phyloP scores from a whole-genome alignment of 306 rosid species.

The Chamaecrista fasciculata region DNA sequence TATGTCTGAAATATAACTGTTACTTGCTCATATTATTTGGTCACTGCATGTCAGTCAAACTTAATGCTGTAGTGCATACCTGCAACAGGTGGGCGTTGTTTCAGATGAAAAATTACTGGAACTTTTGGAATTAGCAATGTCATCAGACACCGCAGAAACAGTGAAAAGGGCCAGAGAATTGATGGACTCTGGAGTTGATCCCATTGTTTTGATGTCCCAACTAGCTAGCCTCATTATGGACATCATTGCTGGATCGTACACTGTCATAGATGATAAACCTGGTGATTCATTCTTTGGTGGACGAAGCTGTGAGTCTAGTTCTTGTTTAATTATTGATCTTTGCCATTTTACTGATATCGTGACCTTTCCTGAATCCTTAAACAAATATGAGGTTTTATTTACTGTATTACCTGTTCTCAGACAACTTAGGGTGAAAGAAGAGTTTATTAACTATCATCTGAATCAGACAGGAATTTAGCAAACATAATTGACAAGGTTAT shows the following conservation, averaged over 20 bases:
- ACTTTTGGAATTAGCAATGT: slow-evolving; percentile 97
- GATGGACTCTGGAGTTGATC: slow-evolving; percentile 98
- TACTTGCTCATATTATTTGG: not conserved
- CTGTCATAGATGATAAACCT: slow-evolving; percentile 53
- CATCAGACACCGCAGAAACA: slow-evolving; percentile 95
- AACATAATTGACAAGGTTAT: not conserved
- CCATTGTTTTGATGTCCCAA: slow-evolving; percentile 96
- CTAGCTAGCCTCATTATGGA: slow-evolving; percentile 97
- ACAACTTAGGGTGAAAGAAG: slow-evolving; percentile 19
- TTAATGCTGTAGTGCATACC: slow-evolving; percentile 30
- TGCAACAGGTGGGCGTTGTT: slow-evolving; percentile 89
- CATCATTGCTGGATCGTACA: slow-evolving; percentile 92
- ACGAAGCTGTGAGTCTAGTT: slow-evolving; percentile 67
- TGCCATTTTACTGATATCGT: slow-evolving; percentile 21
- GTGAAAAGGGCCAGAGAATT: slow-evolving; percentile 94
- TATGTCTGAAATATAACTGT: slow-evolving; percentile 6
- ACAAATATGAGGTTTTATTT: slow-evolving; percentile 1
- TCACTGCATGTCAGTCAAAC: slow-evolving; percentile 20
- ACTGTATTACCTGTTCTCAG: slow-evolving; percentile 20
- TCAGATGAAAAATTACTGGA: slow-evolving; percentile 92
- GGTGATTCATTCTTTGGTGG: slow-evolving; percentile 60
- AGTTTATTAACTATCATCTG: slow-evolving; percentile 22
- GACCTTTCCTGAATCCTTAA: not conserved
- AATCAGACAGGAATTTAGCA: slow-evolving; percentile 6
- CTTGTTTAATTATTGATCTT: slow-evolving; percentile 27